Evolutionary conservation across 2,329 filamentous ascomycete species (phyloP).

Genomic region (Mycocentrospora acerina): DNA sequence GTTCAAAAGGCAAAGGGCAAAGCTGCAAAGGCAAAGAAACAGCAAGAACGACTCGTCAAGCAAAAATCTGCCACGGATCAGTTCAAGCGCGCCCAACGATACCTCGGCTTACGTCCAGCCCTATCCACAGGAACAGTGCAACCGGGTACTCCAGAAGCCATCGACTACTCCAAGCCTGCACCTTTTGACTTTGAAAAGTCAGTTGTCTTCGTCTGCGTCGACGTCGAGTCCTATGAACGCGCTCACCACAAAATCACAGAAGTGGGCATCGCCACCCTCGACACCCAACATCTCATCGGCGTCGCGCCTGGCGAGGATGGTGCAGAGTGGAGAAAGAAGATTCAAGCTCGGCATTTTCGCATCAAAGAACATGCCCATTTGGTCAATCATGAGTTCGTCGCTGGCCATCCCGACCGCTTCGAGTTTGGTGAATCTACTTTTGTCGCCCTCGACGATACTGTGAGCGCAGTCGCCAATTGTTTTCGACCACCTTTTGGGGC

Average conservation of each 20-base stretch:
- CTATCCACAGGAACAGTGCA: background rate
- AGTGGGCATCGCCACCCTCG: conserved; percentile 78
- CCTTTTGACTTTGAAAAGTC: conserved; percentile 47
- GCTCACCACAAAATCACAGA: conserved; percentile 72
- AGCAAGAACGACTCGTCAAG: conserved; percentile 50
- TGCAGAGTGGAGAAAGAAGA: conserved; percentile 65
- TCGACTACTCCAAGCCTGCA: conserved; percentile 19
- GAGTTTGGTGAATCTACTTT: conserved; percentile 69
- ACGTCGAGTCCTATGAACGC: conserved; percentile 79
- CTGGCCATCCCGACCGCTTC: conserved; percentile 72
- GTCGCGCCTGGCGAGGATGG: conserved; percentile 63
- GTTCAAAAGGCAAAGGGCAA: conserved; percentile 54
- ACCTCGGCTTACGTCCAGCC: conserved; percentile 65
- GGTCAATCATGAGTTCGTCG: conserved; percentile 67
- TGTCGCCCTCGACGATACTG: conserved; percentile 50
- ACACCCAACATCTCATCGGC: conserved; percentile 62
- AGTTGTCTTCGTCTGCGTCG: conserved; percentile 73
- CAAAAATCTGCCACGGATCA: conserved; percentile 57
- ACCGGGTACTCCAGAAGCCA: conserved; percentile 6
- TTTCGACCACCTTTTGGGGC: conserved; percentile 59
- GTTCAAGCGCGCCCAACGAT: conserved; percentile 66
- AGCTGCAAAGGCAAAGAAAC: conserved; percentile 51
- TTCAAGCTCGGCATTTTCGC: conserved; percentile 74
- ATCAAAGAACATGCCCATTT: conserved; percentile 68
- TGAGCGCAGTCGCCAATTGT: conserved; percentile 52